Conservation (phyloP, 306 rosid species). For the Quercus alba region DNA sequence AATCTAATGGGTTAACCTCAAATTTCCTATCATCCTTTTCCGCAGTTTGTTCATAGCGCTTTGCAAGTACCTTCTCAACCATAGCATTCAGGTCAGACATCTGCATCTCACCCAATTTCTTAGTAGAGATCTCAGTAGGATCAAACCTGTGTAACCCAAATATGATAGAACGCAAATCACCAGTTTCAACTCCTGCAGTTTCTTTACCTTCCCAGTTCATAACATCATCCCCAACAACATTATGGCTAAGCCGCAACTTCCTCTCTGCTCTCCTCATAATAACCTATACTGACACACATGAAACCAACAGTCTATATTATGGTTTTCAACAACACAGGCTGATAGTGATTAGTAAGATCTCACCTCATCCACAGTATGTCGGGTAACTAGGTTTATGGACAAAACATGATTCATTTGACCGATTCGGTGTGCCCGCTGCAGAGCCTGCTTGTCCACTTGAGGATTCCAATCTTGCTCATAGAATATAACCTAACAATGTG, state of each 20-base stretch:
- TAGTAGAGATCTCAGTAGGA: constrained; percentile 44
- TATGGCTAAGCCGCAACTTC: constrained; percentile 79
- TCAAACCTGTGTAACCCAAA: constrained; percentile 69
- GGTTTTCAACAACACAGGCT: constrained; percentile 2
- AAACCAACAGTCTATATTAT: constrained; percentile 19
- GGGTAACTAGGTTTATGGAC: constrained; percentile 71
- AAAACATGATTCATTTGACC: constrained; percentile 84
- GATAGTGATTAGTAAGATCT: constrained; percentile 13
- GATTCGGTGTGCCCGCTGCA: constrained; percentile 93
- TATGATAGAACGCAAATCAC: constrained; percentile 78
- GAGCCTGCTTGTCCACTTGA: constrained; percentile 93
- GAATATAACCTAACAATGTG: constrained; percentile 67
- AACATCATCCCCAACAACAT: constrained; percentile 64
- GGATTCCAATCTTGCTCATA: constrained; percentile 99
- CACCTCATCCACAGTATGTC: constrained; percentile 83
- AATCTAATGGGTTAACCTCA: constrained; percentile 55
- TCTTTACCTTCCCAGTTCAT: constrained; percentile 47
- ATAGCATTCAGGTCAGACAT: constrained; percentile 54
- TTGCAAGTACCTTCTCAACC: constrained; percentile 68
- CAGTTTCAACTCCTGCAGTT: constrained; percentile 43
- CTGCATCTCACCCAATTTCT: constrained; percentile 36
- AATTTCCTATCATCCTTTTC: constrained; percentile 60
- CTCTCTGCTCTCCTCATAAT: constrained; percentile 90
- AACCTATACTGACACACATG: constrained; percentile 45
- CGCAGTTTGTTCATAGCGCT: constrained; percentile 39